Evolutionary conservation across 78 protist genomes (phyloP), one percentile per base, ranked within the genome.

Genomic region (Mastigamoeba balamuthi): DNA sequence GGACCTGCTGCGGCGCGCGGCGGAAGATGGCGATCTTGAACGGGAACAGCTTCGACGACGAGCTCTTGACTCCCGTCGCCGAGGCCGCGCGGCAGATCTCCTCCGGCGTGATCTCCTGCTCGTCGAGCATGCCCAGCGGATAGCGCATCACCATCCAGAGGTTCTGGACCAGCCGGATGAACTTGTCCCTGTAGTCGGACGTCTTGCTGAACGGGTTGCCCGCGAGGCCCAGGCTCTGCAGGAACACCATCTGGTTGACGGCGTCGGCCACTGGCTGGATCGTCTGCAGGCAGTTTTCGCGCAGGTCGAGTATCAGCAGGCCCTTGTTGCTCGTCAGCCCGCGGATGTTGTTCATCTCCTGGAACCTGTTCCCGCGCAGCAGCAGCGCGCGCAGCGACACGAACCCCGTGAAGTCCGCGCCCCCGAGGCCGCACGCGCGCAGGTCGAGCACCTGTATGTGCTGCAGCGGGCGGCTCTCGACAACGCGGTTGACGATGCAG

Each of bases 381-480:
- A 80, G 40, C 0, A 80, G 43, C 28, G 85, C 68, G 33, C 63
- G 66, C 35, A 80, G 28, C 38, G 42, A 69, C 6, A 42, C 0
- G 9, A 69, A 53, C 40, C 73, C 65, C 8, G 75, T 30, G 7
- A 80, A 40, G 68, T 80, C 85, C 25, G 74, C 40, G 40, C 74
- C 72, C 30, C 74, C 85, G 1, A 80, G 40, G n/a, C 80, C 71
- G 68, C 85, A 80, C 40, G 67, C 85, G 29, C 75, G 66, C 17
- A 80, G 67, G 39, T 80, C 85, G 40, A 80, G 40, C 1, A 36
- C 37, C 33, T 74, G 8, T 37, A 35, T 5, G 37, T 78, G 65
- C 37, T 78, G 79, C 42, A 38, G 74, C 1, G 74, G 27, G 52
- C 74, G 65, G 1, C 72, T 40, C 0, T 30, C 23, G 48, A 68